These are phyloP conservation scores for Hericium alpestre DNA, from an alignment of 768 basidiomycete species.

Conservation along the genomic window DNA sequence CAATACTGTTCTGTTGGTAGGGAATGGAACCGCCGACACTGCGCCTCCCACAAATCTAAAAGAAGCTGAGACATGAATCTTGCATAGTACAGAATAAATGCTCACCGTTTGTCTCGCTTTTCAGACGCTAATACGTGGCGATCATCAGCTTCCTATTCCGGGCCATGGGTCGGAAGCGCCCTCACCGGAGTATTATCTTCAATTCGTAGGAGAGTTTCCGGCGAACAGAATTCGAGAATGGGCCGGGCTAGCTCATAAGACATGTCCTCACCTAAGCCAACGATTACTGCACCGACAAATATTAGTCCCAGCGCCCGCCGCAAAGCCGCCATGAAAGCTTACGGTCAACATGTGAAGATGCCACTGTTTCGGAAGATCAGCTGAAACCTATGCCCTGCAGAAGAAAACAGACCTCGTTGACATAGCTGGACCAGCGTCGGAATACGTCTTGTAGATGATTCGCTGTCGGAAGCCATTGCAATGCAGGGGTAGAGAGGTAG, in stretches of 20 bases:
- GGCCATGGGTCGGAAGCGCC: slow-evolving; percentile 1
- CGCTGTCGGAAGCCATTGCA: neutral
- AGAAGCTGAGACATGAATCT: neutral
- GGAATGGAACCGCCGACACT: slow-evolving; percentile 6
- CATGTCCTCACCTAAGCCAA: slow-evolving; percentile 46
- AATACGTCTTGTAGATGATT: neutral
- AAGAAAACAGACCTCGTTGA: slow-evolving; percentile 49
- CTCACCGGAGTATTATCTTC: slow-evolving; percentile 65
- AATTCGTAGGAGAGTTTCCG: slow-evolving; percentile 57
- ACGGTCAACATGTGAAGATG: slow-evolving; percentile 53
- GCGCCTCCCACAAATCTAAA: slow-evolving; percentile 14
- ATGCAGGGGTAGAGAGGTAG: neutral
- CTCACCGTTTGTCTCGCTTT: slow-evolving; percentile 12
- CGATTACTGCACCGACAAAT: slow-evolving; percentile 36
- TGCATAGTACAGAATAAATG: no score
- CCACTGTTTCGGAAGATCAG: slow-evolving; percentile 31
- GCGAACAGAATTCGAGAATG: slow-evolving; percentile 61
- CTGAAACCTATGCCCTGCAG: neutral
- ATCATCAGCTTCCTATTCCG: no score
- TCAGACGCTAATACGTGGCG: no score
- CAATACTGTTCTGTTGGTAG: slow-evolving; percentile 2
- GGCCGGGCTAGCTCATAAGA: slow-evolving; percentile 60
- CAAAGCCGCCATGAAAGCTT: slow-evolving; percentile 16
- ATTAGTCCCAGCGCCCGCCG: neutral
- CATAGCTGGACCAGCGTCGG: slow-evolving; percentile 46